phyloP scores from a whole-genome alignment of 352 stramenopile genomes.

The Aphanomyces astaci region DNA sequence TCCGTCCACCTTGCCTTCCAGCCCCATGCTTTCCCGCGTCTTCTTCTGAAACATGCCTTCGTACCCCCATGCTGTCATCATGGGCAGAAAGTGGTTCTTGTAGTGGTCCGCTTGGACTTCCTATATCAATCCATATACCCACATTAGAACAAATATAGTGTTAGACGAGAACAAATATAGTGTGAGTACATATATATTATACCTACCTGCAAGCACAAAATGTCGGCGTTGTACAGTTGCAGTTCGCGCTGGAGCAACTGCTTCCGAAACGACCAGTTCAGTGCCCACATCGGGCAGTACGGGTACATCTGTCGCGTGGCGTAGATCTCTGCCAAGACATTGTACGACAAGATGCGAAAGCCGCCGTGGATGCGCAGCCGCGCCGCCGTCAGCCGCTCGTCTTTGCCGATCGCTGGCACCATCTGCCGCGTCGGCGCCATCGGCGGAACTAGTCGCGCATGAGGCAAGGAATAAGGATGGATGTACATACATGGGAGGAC shows the following conservation, averaged over 20 bases:
- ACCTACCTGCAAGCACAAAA: slow-evolving; percentile 90
- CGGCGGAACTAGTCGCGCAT: slow-evolving; percentile 50
- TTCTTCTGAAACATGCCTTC: slow-evolving; percentile 98
- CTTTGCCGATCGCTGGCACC: slow-evolving; percentile 63
- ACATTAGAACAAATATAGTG: neutral
- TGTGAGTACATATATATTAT: neutral
- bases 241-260: slow-evolving; percentile 87
- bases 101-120: slow-evolving; percentile 99
- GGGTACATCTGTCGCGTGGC: slow-evolving; percentile 91
- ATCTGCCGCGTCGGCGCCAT: slow-evolving; percentile 70
- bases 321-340: slow-evolving; percentile 89
- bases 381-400: slow-evolving; percentile 64
- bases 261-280: slow-evolving; percentile 95
- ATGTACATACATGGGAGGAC: slow-evolving; percentile 66
- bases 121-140: no score
- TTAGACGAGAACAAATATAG: neutral
- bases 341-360: slow-evolving; percentile 86
- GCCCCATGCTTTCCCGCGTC: slow-evolving; percentile 94
- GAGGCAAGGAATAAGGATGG: neutral
- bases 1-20: slow-evolving; percentile 96
- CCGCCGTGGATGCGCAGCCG: slow-evolving; percentile 67
- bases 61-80: slow-evolving; percentile 93
- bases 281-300: slow-evolving; percentile 95
- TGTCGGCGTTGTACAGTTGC: slow-evolving; percentile 88
- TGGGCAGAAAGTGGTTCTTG: slow-evolving; percentile 92